Conservation (phyloP, 768 basidiomycete species). For the Lentinula boryana region DNA sequence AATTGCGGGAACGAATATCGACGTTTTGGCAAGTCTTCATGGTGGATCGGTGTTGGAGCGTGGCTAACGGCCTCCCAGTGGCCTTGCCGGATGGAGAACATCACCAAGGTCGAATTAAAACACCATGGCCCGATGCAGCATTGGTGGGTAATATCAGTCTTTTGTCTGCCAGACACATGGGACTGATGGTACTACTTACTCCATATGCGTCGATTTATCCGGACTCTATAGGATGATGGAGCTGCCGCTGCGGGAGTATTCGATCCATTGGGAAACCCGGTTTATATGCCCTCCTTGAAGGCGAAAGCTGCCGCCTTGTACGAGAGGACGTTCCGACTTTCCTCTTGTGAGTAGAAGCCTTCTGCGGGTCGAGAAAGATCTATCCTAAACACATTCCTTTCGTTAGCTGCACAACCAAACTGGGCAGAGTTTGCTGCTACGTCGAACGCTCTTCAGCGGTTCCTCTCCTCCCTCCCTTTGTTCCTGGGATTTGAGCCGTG, state of each 20-base stretch:
- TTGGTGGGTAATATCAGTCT: slow-evolving; percentile 13
- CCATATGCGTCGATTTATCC: not conserved
- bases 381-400: not conserved
- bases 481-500: slow-evolving; percentile 28
- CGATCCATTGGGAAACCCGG: slow-evolving; percentile 18
- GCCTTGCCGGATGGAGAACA: slow-evolving; percentile 46
- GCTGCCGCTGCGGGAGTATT: not conserved
- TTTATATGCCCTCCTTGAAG: slow-evolving; percentile 34
- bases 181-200: not conserved
- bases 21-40: slow-evolving; percentile 61
- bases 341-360: slow-evolving; percentile 24
- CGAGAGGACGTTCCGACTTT: slow-evolving; percentile 44
- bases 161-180: not conserved
- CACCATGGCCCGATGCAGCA: slow-evolving; percentile 37
- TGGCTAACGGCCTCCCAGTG: slow-evolving; percentile 46
- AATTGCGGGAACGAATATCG: slow-evolving; percentile 41
- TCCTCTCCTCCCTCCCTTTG: slow-evolving; percentile 33
- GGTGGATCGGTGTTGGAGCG: slow-evolving; percentile 57
- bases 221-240: slow-evolving; percentile 8
- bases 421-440: slow-evolving; percentile 37
- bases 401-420: slow-evolving; percentile 11
- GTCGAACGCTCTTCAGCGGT: slow-evolving; percentile 39
- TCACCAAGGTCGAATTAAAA: slow-evolving; percentile 42
- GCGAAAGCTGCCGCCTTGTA: slow-evolving; percentile 48
- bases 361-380: not conserved